Evolutionary conservation across 2,329 filamentous ascomycete genomes (phyloP), one percentile per base, ranked within the genome.

Genomic region (Pyrenochaeta sp.): DNA sequence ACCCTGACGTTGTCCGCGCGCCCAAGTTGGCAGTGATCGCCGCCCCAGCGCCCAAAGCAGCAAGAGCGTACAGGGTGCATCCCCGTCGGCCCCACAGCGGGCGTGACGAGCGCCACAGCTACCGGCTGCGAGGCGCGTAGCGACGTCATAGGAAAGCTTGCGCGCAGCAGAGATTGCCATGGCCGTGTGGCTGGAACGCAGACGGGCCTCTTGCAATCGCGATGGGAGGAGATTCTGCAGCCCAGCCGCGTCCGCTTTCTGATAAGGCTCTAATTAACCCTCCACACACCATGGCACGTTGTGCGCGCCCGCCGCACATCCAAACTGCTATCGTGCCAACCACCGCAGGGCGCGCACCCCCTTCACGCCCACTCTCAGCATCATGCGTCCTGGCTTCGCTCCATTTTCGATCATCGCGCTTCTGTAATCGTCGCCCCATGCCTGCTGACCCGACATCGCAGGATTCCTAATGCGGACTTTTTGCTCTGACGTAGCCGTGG

Each of bases 81-180:
- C 51, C 53, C 28, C 41, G 28, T n/a, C 8, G 13, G 2, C 17
- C 21, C 6, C 26, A 41, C 24, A 13, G 11, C 22, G 43, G 32
- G 42, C 34, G 32, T 40, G 47, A 28, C n/a, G n/a, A 14, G 41
- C 53, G 55, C 55, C 55, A 57, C 55, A 59, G 32, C 41, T 47
- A 14, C 31, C 31, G 31, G 19, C 19, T 32, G 35, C 36, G 45
- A 48, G 45, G 46, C 44, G 27, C 24, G 6, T 10, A 14, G 13
- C 41, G 38, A 41, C 47, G 50, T 47, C 53, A 55, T 50, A 35
- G 41, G 14, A 13, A 3, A 24, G n/a, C 27, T 37, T 37, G 6
- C 17, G 41, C 26, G 31, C 32, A 24, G 47, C 19, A 45, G 31
- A n/a, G 41, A 50, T 48, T 35, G 20, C 3, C 18, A 20, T 4